Base-by-base conservation (phyloP, 805 yeast genomes). In the Metschnikowia colocasiae region DNA sequence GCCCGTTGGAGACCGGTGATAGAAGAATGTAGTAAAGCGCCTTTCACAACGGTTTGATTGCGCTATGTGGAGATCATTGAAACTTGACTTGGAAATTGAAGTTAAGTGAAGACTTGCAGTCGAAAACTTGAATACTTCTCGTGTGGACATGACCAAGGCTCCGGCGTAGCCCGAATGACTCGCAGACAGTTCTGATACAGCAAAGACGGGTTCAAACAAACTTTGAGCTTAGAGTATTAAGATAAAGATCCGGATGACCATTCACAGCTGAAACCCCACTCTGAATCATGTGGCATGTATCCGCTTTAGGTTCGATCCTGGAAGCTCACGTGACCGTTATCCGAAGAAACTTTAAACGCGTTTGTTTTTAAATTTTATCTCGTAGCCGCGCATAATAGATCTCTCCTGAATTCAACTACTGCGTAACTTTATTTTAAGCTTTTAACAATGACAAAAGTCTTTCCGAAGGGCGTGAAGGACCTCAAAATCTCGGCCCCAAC, bases 401-500 rank as follows among this genome's bases (percentile, higher is more conserved):
- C 26, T 29, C 34, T 35, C 42, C 34, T 20, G 20, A 23, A 23
- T 36, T 36, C 30, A 22, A 36, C 26, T 10, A 29, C 27, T 20
- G 34, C 18, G 18, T 20, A 27, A 27, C 34, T 27, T 29, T 27
- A 39, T 27, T 15, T 39, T 9, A 16, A 39, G 25, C 26, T 27
- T 20, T 25, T 12, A 15, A 39, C 29, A 32, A 53, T 53, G 56
- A 41, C 55, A 26, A 51, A 48, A 27, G 43, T 44, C 13, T 49
- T 47, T 31, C 50, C 52, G 7, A 50, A 49, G 3, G 55, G 57
- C 25, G 45, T 55, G 16, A 54, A 54, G 34, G 54, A 55, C 33
- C 46, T 59, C 43, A 52, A 50, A 29, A 59, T 59, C 48, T 57
- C 60, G 12, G 47, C 33, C 8, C 63, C 63, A 30, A 59, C 55